phyloP scores from a whole-genome alignment of 805 yeast genomes.

The Torulaspora microellipsoides region DNA sequence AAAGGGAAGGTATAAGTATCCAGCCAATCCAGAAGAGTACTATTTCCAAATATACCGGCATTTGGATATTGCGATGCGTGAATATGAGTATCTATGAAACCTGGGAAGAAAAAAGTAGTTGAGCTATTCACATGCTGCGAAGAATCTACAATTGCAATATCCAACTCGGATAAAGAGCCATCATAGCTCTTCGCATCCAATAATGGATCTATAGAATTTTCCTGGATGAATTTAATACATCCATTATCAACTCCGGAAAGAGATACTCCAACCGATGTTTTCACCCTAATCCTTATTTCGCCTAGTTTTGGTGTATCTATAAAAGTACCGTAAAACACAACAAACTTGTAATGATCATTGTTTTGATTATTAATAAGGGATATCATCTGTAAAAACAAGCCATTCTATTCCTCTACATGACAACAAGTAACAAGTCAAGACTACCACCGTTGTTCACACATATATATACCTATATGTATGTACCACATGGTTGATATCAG shows the following conservation, averaged over 20 bases:
- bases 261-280: constrained; percentile 59
- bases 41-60: constrained; percentile 75
- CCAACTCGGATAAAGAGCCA: constrained; percentile 10
- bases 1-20: constrained; percentile 83
- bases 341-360: constrained; percentile 4
- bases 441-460: too few relatives aligned
- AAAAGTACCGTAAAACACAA: constrained; percentile 63
- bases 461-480: too few relatives aligned
- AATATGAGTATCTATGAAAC: constrained; percentile 76
- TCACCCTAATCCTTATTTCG: constrained; percentile 48
- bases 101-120: constrained; percentile 67
- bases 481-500: too few relatives aligned
- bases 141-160: constrained; percentile 31
- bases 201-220: constrained; percentile 24
- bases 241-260: constrained; percentile 42
- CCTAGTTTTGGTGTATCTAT: constrained; percentile 66
- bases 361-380: not conserved
- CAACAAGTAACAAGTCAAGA: too few relatives aligned
- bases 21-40: constrained; percentile 87
- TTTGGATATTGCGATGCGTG: constrained; percentile 86
- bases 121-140: not conserved
- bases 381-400: too few relatives aligned
- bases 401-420: too few relatives aligned
- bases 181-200: constrained; percentile 27
- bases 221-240: constrained; percentile 32